Base-by-base conservation (phyloP, 1,284 basidiomycete species). In the Athelia sp. region DNA sequence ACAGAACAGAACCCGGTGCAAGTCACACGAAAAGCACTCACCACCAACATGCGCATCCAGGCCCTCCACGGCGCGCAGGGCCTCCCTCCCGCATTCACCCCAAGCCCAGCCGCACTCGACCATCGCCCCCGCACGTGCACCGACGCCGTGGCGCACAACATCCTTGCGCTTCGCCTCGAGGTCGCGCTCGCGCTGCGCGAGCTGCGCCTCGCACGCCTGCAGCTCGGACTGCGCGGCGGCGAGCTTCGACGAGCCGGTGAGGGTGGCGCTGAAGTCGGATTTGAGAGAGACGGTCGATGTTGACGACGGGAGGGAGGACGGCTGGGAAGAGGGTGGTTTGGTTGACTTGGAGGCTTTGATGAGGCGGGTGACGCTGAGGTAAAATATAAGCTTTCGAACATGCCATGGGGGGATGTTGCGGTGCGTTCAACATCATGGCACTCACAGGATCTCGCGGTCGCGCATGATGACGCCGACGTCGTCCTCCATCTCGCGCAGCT, bases 361-460 rank as follows among this genome's bases (percentile, higher is more conserved):
- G 44, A 90, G 75, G 3, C 87, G 79, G 2, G 82, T 87, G 10
- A 90, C 82, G 2, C 87, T 90, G 57, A 14, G 48, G 17, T 35
- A 24, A 42, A 44, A 18, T n/a, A n/a, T n/a, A n/a, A n/a, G n/a
- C n/a, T n/a, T n/a, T n/a, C n/a, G 17, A 36, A 45, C 22, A 10
- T 18, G 24, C 47, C 18, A 42, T 43, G 45, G 10, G 38, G 22
- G n/a, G 38, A 46, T 34, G 42, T 31, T 22, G 18, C 29, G 38
- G 29, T 22, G 21, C 49, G 26, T 15, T 8, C 14, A 22, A 21
- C 4, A 13, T 46, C 35, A 35, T 49, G 34, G 10, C n/a, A 75
- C 86, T 62, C 54, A 89, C 87, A 90, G 71, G 54, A 90, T 90
- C 56, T 90, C 87, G 34, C 86, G 69, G 64, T 90, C 87, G 3